phyloP scores from a whole-genome alignment of 2,329 filamentous ascomycete genomes.

The Cladophialophora bantiana region DNA sequence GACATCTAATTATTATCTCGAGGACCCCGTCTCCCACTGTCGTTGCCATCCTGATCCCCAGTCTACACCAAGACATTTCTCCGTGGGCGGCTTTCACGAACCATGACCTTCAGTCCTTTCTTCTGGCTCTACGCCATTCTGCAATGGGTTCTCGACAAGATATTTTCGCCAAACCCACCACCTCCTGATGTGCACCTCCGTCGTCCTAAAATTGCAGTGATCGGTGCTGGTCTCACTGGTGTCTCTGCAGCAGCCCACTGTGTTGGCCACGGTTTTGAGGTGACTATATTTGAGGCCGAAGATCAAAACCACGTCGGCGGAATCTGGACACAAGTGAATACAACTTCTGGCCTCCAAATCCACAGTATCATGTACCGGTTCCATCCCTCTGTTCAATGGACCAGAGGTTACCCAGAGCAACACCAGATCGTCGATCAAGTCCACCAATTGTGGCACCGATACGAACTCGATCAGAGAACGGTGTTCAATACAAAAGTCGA shows the following conservation, averaged over 20 bases:
- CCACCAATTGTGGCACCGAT: constrained; percentile 74
- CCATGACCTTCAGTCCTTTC: constrained; percentile 29
- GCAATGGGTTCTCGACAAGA: constrained; percentile 68
- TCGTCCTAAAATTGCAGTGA: constrained; percentile 71
- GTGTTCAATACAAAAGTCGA: constrained; percentile 74
- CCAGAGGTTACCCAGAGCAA: constrained; percentile 76
- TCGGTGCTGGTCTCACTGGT: constrained; percentile 75
- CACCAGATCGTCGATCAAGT: constrained; percentile 78
- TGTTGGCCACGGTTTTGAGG: constrained; percentile 84
- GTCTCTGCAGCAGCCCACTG: constrained; percentile 82
- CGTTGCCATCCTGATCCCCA: neutral
- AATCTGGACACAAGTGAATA: constrained; percentile 86
- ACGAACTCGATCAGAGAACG: constrained; percentile 73
- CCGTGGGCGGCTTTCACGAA: neutral
- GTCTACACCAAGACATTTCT: neutral
- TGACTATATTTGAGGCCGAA: constrained; percentile 78
- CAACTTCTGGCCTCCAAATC: constrained; percentile 81
- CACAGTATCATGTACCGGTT: constrained; percentile 89
- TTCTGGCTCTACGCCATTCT: constrained; percentile 69
- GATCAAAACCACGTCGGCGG: constrained; percentile 72
- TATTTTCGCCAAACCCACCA: constrained; percentile 75
- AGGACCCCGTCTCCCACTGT: neutral
- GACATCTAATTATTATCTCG: neutral
- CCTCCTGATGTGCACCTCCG: constrained; percentile 62
- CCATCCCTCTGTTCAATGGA: constrained; percentile 78